Conservation (phyloP, 2,329 filamentous ascomycete genomes). For the Colletotrichum siamense region DNA sequence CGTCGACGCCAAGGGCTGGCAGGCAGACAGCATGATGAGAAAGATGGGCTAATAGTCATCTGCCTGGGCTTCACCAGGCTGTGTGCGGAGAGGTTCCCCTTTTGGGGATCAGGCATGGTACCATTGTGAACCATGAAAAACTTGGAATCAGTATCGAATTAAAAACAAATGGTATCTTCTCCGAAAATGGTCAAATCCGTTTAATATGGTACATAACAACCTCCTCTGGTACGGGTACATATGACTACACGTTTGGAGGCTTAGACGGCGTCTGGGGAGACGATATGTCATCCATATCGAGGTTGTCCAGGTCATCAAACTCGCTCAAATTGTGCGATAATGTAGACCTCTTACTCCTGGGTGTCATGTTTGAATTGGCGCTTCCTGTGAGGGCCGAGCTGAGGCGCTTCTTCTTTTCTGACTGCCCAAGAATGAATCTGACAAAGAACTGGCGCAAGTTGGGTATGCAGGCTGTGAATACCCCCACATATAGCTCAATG, state of each 20-base stretch:
- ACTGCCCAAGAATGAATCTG: not conserved
- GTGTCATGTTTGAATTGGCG: not conserved
- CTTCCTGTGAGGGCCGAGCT: not conserved
- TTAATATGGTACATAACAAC: not conserved
- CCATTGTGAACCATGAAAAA: not conserved
- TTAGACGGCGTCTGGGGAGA: not conserved
- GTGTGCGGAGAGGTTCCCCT: not conserved
- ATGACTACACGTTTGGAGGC: not conserved
- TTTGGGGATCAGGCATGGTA: not conserved
- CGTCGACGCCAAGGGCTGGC: not conserved
- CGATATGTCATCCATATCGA: not conserved
- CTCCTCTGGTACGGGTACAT: not conserved
- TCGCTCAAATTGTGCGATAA: not conserved
- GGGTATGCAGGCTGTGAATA: slow-evolving; percentile 14
- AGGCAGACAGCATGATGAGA: not conserved
- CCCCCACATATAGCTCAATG: slow-evolving; percentile 1
- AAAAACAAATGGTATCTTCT: not conserved
- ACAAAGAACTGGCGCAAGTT: slow-evolving; percentile 17
- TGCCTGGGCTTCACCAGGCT: not conserved
- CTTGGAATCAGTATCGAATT: not conserved
- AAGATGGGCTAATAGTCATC: not conserved
- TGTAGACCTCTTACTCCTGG: not conserved
- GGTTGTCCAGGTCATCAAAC: not conserved
- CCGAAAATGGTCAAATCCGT: not conserved
- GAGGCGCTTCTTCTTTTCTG: slow-evolving; percentile 8